Evolutionary conservation across 2,329 filamentous ascomycete species (phyloP).

Genomic region (Penicillium hordei): DNA sequence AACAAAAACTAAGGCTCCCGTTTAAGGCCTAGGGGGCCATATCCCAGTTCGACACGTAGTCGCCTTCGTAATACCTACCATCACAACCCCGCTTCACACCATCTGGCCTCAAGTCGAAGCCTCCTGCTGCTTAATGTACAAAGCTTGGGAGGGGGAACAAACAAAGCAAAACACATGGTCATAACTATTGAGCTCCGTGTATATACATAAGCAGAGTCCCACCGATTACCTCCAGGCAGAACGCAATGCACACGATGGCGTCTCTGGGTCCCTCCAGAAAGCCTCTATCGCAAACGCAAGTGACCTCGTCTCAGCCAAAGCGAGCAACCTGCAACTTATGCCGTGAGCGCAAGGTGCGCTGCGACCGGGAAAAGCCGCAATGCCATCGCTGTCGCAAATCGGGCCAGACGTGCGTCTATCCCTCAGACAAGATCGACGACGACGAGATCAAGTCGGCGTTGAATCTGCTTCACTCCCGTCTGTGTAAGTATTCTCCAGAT

Average conservation of each 20-base stretch:
- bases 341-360: neutral
- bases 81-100: too few species aligned
- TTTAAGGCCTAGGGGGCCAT: too few species aligned
- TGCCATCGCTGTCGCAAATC: neutral
- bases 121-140: too few species aligned
- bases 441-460: neutral
- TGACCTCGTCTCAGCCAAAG: neutral
- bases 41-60: too few species aligned
- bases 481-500: neutral
- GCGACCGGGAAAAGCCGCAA: neutral
- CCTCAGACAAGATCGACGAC: neutral
- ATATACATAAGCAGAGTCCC: neutral
- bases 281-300: neutral
- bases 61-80: too few species aligned
- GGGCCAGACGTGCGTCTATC: neutral
- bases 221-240: neutral
- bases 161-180: too few species aligned
- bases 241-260: neutral
- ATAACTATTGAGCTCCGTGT: too few species aligned
- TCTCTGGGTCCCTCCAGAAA: neutral
- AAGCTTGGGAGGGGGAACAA: too few species aligned
- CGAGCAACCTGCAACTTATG: neutral
- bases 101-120: too few species aligned
- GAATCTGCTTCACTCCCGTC: neutral
- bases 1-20: too few species aligned